Evolutionary conservation across 2,329 filamentous ascomycete species (phyloP), one percentile per base, ranked within the genome.

Genomic region (Reticulascus tulasneorum): DNA sequence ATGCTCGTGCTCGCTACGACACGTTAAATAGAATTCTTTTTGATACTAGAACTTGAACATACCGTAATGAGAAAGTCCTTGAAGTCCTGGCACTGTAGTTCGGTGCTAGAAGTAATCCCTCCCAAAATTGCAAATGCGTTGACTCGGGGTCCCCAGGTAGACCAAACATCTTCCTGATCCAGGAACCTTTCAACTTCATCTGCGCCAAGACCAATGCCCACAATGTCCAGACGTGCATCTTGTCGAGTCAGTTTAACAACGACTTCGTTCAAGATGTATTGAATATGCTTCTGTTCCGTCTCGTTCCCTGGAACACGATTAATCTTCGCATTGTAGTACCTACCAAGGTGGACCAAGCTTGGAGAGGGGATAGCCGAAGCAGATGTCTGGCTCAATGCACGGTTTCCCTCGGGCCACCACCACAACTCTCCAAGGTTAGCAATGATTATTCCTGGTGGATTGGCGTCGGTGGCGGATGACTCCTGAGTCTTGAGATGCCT

Each of bases 341-440:
- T 65, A 4, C 73, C 69, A 4, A 62, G 55, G 42, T 86, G 77
- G 9, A 82, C 79, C 3, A 79, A 71, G 30, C 77, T 84, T 38
- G 70, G 66, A 48, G 82, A 73, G 1, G 82, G 80, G 28, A 83
- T 61, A 2, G 67, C 69, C 7, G 66, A 54, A 68, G 82, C 84
- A 4, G 70, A 72, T 0, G 55, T 53, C 2, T 71, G 55, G 1
- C 77, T 84, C 42, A 94, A 66, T 0, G 79, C 69, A 31, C 74
- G 71, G 33, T 71, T 62, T 2, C 71, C 71, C 33, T 75, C 71
- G 25, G 84, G 77, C 56, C 84, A 86, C 81, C 87, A 96, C 50
- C 82, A 67, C 13, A 86, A 65, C 60, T 94, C 81, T 5, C 86
- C 87, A 5, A 79, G 69, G 54, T 95, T 96, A 29, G 87, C 77